phyloP scores from a whole-genome alignment of 495 filamentous ascomycete species.

The Xylaria intraflava region DNA sequence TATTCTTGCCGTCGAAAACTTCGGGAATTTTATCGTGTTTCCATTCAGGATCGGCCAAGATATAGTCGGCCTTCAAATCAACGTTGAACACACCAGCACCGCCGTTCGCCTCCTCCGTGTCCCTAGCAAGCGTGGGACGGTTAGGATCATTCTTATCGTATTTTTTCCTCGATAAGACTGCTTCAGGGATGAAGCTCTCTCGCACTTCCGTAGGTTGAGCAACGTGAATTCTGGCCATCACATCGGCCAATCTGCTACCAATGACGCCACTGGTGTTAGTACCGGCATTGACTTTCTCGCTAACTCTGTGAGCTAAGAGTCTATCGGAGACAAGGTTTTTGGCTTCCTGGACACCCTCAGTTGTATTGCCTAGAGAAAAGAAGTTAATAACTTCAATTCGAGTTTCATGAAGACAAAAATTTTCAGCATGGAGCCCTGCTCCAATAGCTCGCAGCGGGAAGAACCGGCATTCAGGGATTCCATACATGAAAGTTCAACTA shows the following conservation, averaged over 20 bases:
- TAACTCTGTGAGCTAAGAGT: constrained; percentile 83
- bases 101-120: constrained; percentile 87
- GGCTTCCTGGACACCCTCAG: constrained; percentile 87
- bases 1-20: constrained; percentile 86
- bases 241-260: constrained; percentile 74
- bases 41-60: constrained; percentile 80
- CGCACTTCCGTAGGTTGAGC: constrained; percentile 75
- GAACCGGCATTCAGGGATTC: constrained; percentile 1
- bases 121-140: constrained; percentile 69
- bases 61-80: constrained; percentile 79
- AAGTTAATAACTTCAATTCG: background rate
- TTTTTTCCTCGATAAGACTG: constrained; percentile 69
- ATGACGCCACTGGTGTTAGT: constrained; percentile 64
- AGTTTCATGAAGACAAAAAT: no score
- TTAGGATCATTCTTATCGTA: constrained; percentile 85
- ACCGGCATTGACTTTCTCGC: constrained; percentile 90
- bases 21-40: constrained; percentile 95
- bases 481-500: constrained; percentile 77
- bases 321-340: constrained; percentile 94
- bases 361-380: constrained; percentile 55
- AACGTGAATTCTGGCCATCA: constrained; percentile 90
- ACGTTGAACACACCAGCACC: constrained; percentile 94
- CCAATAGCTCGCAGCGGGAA: background rate
- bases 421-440: background rate
- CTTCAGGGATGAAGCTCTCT: constrained; percentile 86